Evolutionary conservation across 2,329 filamentous ascomycete species (phyloP), one percentile per base, ranked within the genome.

Genomic region (Penicillium concentricum): DNA sequence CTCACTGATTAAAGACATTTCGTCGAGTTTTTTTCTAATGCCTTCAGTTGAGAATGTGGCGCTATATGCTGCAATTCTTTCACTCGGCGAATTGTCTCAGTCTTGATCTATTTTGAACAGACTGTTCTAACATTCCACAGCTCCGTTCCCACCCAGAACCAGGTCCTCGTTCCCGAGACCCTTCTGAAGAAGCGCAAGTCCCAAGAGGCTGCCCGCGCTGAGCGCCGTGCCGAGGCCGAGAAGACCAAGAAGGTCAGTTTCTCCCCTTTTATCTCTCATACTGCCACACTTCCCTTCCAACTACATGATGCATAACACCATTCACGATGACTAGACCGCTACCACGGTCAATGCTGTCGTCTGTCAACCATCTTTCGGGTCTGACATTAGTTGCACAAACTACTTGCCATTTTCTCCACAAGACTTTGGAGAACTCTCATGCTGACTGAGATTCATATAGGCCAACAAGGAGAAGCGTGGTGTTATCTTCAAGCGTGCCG

Each of bases 111-210:
- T 82, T 84, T 81, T 85, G 82, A 87, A 84, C 84, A 86, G 87
- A 90, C 88, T 90, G 87, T 91, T 89, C 87, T 91, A 78, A 86
- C 78, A 73, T 77, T 66, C 26, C 77, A 75, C 77, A 96, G 92
- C 82, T 87, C 87, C 82, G 90, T 96, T 76, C 91, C 94, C 70
- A 96, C 92, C 80, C 82, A 92, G 81, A 91, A 97, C 80, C 90
- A 97, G 80, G 87, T 99, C 79, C 85, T 97, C 79, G 91, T 97
- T 78, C 94, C 94, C 72, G 94, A 99, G 91, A 99, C 94, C 74
- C 91, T 99, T 76, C 87, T 99, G 81, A 99, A 99, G 90, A 99
- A 99, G 91, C 91, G 94, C 85, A 99, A 99, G 92, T 91, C 87
- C 80, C 93, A 97, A 84, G 94, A 99, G 88, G 96, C 97, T 88